These are phyloP conservation scores for Nannochloropsis oceanica DNA, from an alignment of 108 stramenopile genomes.

Conservation along the genomic window DNA sequence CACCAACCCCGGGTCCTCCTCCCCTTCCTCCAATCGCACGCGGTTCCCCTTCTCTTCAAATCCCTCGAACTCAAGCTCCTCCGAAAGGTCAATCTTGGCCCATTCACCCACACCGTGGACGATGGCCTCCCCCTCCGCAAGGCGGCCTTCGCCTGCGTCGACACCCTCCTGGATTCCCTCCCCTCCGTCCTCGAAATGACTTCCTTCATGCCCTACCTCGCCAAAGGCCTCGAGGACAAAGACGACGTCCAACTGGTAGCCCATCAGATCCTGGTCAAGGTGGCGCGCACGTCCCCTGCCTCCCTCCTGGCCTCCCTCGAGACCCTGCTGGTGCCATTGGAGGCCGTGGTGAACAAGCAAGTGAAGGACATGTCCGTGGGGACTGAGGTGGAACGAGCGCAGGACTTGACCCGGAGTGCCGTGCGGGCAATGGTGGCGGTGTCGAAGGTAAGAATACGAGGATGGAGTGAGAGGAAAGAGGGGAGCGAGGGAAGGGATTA, in stretches of 20 bases:
- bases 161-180: conserved; percentile 65
- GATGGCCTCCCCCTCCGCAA: conserved; percentile 89
- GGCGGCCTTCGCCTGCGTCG: conserved; percentile 68
- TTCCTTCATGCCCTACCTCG: conserved; percentile 33
- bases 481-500: neutral
- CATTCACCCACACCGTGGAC: conserved; percentile 90
- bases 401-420: conserved; percentile 33
- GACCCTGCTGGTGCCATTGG: conserved; percentile 24
- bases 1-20: conserved; percentile 39
- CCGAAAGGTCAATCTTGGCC: conserved; percentile 84
- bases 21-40: conserved; percentile 55
- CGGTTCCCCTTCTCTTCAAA: conserved; percentile 56
- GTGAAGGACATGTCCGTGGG: conserved; percentile 34
- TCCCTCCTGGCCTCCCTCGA: conserved; percentile 25
- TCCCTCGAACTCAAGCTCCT: conserved; percentile 62
- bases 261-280: conserved; percentile 38
- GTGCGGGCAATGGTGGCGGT: conserved; percentile 37
- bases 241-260: conserved; percentile 34
- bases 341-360: conserved; percentile 31
- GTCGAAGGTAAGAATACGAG: neutral
- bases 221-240: conserved; percentile 30
- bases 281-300: conserved; percentile 9
- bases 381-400: conserved; percentile 33
- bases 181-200: conserved; percentile 25
- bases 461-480: neutral